Evolutionary conservation across 495 filamentous ascomycete genomes (phyloP), one percentile per base, ranked within the genome.

Genomic region (Hypomontagnella monticulosa): DNA sequence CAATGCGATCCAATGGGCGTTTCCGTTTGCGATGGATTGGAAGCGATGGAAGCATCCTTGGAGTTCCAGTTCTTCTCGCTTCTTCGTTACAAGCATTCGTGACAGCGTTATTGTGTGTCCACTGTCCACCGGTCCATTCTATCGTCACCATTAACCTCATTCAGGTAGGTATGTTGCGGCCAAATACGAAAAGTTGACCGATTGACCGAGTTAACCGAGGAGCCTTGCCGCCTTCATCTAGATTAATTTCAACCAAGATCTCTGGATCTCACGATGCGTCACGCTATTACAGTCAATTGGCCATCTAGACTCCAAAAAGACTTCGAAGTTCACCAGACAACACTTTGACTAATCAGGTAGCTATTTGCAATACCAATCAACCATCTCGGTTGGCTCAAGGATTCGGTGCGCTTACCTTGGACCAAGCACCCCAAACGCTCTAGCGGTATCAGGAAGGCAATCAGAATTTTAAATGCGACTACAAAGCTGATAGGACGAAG

Each of bases 381-480:
- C 38, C 15, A 27, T 47, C 43, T 52, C 38, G 14, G 49, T 41
- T 44, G 60, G 59, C 51, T 63, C 49, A 46, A 64, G 60, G 60
- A 69, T 69, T 51, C 46, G 40, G 49, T 43, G 59, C 59, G 66
- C 60, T 60, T 64, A 61, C 50, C 43, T 27, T 6, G 23, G 2
- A 27, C 23, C 23, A 27, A 44, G 60, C 37, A 49, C 11, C 47
- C 53, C n/a, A 48, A 44, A 30, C 55, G 51, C 36, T 64, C 56
- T 69, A 69, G 66, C 56, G 46, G 56, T 60, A 64, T 64, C 62
- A 63, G 66, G 60, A 69, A 69, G 66, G 66, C 60, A 37, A 61
- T 32, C 38, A 32, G 19, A 60, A 37, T 32, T 56, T 42, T 34
- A 56, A 52, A 41, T 43, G 10, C 38, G 18, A 37, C 36, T 19